A percentile compares a stretch with the other conserved stretches of the same genome.
Evolutionary conservation across 192 early-diverging fungal genomes (phyloP).

Genomic region (Gaertneriomyces semiglobifer): DNA sequence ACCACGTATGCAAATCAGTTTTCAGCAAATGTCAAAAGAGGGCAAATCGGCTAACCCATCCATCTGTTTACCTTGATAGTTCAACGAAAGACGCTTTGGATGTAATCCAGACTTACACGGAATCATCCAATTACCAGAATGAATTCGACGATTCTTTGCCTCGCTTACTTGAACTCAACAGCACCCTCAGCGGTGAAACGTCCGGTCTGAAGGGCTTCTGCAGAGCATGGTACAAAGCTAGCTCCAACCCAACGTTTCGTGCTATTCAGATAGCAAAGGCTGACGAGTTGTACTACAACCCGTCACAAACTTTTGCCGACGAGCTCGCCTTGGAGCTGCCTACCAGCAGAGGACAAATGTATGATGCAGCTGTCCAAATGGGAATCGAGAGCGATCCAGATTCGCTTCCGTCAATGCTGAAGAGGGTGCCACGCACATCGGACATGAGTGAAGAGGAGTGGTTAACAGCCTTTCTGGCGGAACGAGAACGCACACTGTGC

Average conservation of each 20-base stretch:
- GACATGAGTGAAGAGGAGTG: conserved; percentile 24
- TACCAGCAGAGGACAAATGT: conserved; percentile 43
- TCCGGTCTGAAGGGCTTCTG: conserved; percentile 47
- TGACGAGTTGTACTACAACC: conserved; percentile 39
- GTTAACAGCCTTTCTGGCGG: conserved; percentile 39
- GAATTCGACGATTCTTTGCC: conserved; percentile 37
- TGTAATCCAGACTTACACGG: conserved; percentile 44
- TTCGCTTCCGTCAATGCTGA: conserved; percentile 31
- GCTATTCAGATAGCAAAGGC: conserved; percentile 37
- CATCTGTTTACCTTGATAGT: conserved; percentile 21
- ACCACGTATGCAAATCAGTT: conserved; percentile 30
- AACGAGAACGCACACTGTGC: conserved; percentile 38
- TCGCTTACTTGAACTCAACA: conserved; percentile 22
- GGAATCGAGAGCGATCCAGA: conserved; percentile 36
- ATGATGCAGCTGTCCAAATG: conserved; percentile 48
- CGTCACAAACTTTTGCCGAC: conserved; percentile 35
- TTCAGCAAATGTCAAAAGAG: background rate
- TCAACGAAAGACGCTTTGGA: conserved; percentile 48
- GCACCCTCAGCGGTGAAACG: conserved; percentile 26
- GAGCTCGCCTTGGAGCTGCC: conserved; percentile 32
- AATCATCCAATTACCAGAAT: conserved; percentile 28
- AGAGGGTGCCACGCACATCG: conserved; percentile 17
- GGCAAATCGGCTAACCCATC: background rate
- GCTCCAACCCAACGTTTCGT: conserved; percentile 38
- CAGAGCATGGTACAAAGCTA: conserved; percentile 36